A percentile compares a stretch with the other conserved stretches of the same genome.
These are phyloP conservation scores for Dendrobium chrysotoxum DNA, from an alignment of 106 monocot genomes.

Conservation along the genomic window DNA sequence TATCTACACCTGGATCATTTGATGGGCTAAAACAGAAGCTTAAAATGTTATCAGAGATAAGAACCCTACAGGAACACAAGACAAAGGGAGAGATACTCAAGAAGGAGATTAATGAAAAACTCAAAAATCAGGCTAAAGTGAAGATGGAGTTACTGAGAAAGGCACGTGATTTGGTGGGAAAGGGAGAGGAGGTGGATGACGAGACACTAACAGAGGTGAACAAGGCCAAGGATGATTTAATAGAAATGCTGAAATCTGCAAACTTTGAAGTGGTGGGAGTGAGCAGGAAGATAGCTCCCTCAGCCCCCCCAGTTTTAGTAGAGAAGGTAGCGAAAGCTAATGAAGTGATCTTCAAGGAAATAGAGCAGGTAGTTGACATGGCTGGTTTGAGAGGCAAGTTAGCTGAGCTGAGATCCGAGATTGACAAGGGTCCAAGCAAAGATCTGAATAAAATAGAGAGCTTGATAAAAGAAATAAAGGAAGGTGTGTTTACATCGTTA, in stretches of 20 bases:
- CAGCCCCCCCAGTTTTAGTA: constrained; percentile 31
- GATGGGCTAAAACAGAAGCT: constrained; percentile 58
- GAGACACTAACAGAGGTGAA: constrained; percentile 31
- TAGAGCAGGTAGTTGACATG: constrained; percentile 32
- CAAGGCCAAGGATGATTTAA: constrained; percentile 31
- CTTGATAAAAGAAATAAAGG: constrained; percentile 44
- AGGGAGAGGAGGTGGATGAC: constrained; percentile 45
- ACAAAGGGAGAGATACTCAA: constrained; percentile 55
- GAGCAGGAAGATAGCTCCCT: constrained; percentile 26
- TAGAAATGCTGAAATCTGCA: constrained; percentile 41
- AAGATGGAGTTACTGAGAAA: constrained; percentile 44
- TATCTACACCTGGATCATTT: constrained; percentile 39
- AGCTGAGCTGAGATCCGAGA: constrained; percentile 43
- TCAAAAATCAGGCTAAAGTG: constrained; percentile 34
- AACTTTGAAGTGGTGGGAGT: constrained; percentile 44
- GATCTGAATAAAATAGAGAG: constrained; percentile 36
- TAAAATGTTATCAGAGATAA: constrained; percentile 39
- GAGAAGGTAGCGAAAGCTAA: constrained; percentile 41
- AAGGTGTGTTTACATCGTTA: constrained; percentile 36
- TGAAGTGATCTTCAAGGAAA: constrained; percentile 36
- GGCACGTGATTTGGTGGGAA: constrained; percentile 33
- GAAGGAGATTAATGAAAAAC: constrained; percentile 63
- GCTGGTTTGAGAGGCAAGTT: constrained; percentile 44
- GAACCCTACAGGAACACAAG: constrained; percentile 25
- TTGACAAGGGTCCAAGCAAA: constrained; percentile 25